Percentiles rank a stretch among this genome's conserved stretches.
These are phyloP conservation scores for Austropuccinia psidii DNA, from an alignment of 1,284 basidiomycete species.

Conservation along the genomic window DNA sequence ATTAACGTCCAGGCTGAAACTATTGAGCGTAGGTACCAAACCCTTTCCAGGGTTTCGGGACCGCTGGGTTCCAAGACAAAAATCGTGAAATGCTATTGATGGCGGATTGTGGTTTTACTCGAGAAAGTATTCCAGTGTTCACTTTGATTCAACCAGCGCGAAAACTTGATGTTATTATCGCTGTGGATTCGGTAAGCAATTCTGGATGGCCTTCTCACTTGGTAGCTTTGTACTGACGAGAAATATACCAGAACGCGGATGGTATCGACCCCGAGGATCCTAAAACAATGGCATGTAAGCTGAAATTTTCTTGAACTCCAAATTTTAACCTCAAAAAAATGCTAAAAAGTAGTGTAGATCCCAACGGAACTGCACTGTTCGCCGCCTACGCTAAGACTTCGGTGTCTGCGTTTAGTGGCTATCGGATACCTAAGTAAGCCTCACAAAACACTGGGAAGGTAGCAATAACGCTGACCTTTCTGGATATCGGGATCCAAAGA, in stretches of 20 bases:
- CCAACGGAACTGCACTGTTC: slow-evolving; percentile 16
- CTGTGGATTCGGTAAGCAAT: slow-evolving; percentile 24
- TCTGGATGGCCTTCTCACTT: no score
- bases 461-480: not conserved
- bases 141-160: slow-evolving; percentile 21
- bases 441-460: not conserved
- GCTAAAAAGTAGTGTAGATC: not conserved
- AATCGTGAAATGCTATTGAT: slow-evolving; percentile 8
- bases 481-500: not conserved
- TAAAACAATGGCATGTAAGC: not conserved
- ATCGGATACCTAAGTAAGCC: slow-evolving; percentile 20
- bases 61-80: slow-evolving; percentile 8
- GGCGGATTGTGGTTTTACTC: slow-evolving; percentile 10
- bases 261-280: not conserved
- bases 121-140: slow-evolving; percentile 21
- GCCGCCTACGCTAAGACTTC: not conserved
- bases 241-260: slow-evolving; percentile 13
- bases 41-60: slow-evolving; percentile 12
- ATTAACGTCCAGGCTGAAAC: not conserved
- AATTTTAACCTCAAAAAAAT: not conserved
- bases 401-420: not conserved
- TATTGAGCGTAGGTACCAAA: slow-evolving; percentile 9
- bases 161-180: slow-evolving; percentile 26
- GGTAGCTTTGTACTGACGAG: not conserved
- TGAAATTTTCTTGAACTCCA: not conserved